Evolutionary conservation across 306 rosid genomes (phyloP), one percentile per base, ranked within the genome.

Genomic region (Pyrus pyrifolia): DNA sequence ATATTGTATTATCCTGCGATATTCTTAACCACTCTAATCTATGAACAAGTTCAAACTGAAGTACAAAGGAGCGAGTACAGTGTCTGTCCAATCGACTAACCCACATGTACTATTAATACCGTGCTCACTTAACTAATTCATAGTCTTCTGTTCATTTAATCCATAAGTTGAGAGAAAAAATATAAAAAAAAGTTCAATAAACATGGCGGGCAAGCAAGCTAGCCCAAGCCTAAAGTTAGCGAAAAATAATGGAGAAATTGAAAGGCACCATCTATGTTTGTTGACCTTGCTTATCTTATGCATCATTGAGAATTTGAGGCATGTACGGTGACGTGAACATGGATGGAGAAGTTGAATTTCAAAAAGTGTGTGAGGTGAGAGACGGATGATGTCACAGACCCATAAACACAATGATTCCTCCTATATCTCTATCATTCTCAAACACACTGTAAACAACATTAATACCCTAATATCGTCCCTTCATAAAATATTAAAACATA

Each of bases 301-400:
- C 38, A 69, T 71, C 71, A n/a, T 67, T 60, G 53, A 35, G 77
- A 71, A 67, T 33, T 76, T 67, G 31, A 51, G 77, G 67, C 74
- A 55, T 68, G 82, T 68, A 74, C 80, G 80, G 78, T 61, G 72
- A 45, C 62, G 70, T 29, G 63, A 76, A 73, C 67, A 70, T 71
- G 82, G 70, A 33, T 49, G 67, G 59, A 55, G 59, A 38, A 61
- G 76, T 51, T n/a, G 11, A 64, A 35, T 62, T 61, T 44, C 12
- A 30, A 35, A 81, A 33, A 1, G 44, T 52, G 38, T 25, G 38
- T 30, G 15, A 49, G 38, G 29, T 49, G 70, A 61, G n/a, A 22
- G 25, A 22, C 35, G 23, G 80, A 49, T 70, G 45, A 62, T 35
- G 44, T 62, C 58, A 49, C 17, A 51, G 1, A 3, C 70, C 17